These are phyloP conservation scores for Gonium pectorale DNA, from an alignment of 139 green algal species.

Conservation along the genomic window DNA sequence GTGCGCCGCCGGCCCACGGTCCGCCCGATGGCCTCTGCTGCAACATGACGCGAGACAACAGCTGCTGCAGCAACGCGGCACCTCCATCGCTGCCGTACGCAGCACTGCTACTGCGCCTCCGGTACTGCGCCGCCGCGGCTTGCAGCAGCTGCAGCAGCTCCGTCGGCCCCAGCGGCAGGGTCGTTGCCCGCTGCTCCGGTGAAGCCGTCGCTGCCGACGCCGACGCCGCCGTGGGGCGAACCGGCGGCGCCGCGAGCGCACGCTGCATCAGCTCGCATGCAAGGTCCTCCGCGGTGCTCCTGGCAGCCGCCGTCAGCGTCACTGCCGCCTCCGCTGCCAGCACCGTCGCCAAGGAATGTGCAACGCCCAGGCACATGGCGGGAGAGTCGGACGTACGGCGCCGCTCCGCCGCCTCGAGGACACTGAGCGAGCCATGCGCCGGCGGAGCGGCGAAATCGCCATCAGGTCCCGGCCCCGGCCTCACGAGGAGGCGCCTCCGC, in stretches of 20 bases:
- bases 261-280: conserved; percentile 5
- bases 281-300: not conserved
- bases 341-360: conserved; percentile 8
- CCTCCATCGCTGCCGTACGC: no score
- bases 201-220: not conserved
- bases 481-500: not conserved
- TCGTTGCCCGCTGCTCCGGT: not conserved
- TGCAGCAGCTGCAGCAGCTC: conserved; percentile 21
- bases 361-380: not conserved
- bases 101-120: no score
- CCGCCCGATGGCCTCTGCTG: no score
- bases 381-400: conserved; percentile 25
- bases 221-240: not conserved
- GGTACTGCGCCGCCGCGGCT: not conserved
- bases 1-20: no score
- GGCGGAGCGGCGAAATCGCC: not conserved
- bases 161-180: not conserved
- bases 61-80: no score
- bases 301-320: not conserved
- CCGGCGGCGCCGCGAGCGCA: conserved; percentile 30
- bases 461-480: no score
- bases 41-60: no score
- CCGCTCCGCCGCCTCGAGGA: not conserved
- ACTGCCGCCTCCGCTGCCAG: conserved; percentile 16
- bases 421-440: not conserved